Evolutionary conservation across 148 eudicot genomes (phyloP), one percentile per base, ranked within the genome.

Genomic region (Rhododendron ovatum): DNA sequence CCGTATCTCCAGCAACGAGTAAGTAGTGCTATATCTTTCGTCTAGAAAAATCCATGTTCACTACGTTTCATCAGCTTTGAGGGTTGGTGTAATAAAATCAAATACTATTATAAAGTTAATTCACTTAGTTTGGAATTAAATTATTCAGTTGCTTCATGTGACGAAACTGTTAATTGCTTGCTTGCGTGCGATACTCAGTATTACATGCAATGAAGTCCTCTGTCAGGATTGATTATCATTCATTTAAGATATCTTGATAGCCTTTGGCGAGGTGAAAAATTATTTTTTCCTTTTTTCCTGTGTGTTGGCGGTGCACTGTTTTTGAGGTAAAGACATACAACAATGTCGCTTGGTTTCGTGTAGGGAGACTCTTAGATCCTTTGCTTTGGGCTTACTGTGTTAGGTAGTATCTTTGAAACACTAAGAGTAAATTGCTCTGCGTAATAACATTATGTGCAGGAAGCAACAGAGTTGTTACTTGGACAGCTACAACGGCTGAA

Each of bases 401-500:
- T 20, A 4, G 26, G 30, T 39, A 4, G 18, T 11, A 26, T 45
- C 15, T 22, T 47, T 79, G 50, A 7, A 47, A 13, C 35, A n/a
- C 14, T 78, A 22, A 11, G 47, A 18, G 26, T 12, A 76, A 14
- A 81, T 43, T 5, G 45, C 37, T 35, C 15, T 82, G 1, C 47
- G 3, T 82, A 17, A 17, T 57, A 9, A 8, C 33, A 24, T 17
- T 41, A 1, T 84, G 73, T 84, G 88, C 84, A 94, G 96, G 90
- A 94, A 85, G 93, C 94, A 26, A 88, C 95, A 45, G 91, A 91
- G 59, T 78, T 88, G 50, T 82, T 94, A 28, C 88, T 91, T 45
- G 85, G 89, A 20, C 94, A 92, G 84, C 55, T 94, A 55, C 85
- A 90, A 82, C 90, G 87, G 83, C 90, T 94, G 10, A 89, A 71